Percentiles rank a stretch among this genome's conserved stretches.
Evolutionary conservation across 768 basidiomycete genomes (phyloP).

Genomic region (Psilocybe subaeruginosa): DNA sequence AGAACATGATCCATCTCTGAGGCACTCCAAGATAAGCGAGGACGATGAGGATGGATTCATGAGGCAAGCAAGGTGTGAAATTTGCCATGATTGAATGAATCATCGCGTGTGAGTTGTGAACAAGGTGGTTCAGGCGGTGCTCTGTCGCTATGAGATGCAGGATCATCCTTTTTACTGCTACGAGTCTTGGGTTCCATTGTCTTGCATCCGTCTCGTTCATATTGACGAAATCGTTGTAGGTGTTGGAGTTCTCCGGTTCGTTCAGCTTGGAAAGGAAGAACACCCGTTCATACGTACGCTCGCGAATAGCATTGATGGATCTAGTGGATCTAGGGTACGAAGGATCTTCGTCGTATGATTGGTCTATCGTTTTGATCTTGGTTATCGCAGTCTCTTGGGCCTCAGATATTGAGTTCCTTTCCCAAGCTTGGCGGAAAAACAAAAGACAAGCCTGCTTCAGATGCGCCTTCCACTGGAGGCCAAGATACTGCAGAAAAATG

Average conservation of each 20-base stretch:
- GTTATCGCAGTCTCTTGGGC: background rate
- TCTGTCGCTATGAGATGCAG: constrained; percentile 45
- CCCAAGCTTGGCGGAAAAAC: constrained; percentile 3
- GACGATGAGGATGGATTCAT: constrained; percentile 40
- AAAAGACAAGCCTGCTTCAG: constrained; percentile 30
- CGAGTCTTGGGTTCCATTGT: constrained; percentile 2
- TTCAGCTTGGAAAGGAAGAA: constrained; percentile 39
- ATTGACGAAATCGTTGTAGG: constrained; percentile 29
- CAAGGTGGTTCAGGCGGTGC: constrained; percentile 37
- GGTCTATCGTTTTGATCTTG: background rate
- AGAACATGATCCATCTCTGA: constrained; percentile 36
- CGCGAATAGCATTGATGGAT: constrained; percentile 29
- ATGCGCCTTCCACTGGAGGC: constrained; percentile 41
- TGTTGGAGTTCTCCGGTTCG: constrained; percentile 14
- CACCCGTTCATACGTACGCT: constrained; percentile 18
- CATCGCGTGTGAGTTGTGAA: constrained; percentile 36
- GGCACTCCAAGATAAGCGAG: constrained; percentile 43
- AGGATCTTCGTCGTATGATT: background rate
- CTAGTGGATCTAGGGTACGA: background rate
- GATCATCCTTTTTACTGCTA: constrained; percentile 35
- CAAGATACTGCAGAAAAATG: constrained; percentile 45
- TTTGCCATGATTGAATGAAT: constrained; percentile 47
- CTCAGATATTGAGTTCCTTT: background rate
- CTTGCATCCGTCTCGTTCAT: constrained; percentile 6
- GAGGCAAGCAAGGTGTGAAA: constrained; percentile 45